Evolutionary conservation across 192 early-diverging fungal genomes (phyloP).

Genomic region (Entomortierella lignicola): DNA sequence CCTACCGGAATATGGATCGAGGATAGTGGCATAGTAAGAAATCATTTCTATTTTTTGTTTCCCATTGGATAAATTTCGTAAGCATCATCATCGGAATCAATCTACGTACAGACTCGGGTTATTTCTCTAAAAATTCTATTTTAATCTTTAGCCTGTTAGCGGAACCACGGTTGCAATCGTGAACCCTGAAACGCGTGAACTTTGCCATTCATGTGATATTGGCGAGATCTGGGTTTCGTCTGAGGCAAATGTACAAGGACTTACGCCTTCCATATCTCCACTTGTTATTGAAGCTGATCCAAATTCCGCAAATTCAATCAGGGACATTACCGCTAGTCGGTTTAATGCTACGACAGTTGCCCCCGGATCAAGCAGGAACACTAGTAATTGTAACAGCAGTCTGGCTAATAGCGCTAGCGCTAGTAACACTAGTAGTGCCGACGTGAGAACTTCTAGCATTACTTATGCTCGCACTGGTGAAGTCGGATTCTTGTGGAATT

Average conservation of each 20-base stretch:
- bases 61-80: neutral
- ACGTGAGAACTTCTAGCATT: slow-evolving; percentile 10
- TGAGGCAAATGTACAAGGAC: slow-evolving; percentile 60
- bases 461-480: slow-evolving; percentile 83
- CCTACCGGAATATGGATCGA: slow-evolving; percentile 66
- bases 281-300: slow-evolving; percentile 12
- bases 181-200: slow-evolving; percentile 72
- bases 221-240: slow-evolving; percentile 90
- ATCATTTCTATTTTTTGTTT: neutral
- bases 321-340: slow-evolving; percentile 1
- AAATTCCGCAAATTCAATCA: slow-evolving; percentile 15
- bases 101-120: too few relatives aligned
- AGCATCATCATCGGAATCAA: neutral
- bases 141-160: slow-evolving; percentile 38
- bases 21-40: slow-evolving; percentile 74
- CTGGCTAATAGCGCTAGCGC: slow-evolving; percentile 32
- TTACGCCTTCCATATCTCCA: slow-evolving; percentile 30
- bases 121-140: too few relatives aligned
- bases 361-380: slow-evolving; percentile 2
- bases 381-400: slow-evolving; percentile 41
- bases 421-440: neutral
- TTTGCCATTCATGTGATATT: slow-evolving; percentile 72
- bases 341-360: slow-evolving; percentile 11
- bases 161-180: slow-evolving; percentile 84
- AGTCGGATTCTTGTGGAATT: slow-evolving; percentile 82